Conservation (phyloP, 176 grass and related monocot species). For the Bothriochloa decipiens region DNA sequence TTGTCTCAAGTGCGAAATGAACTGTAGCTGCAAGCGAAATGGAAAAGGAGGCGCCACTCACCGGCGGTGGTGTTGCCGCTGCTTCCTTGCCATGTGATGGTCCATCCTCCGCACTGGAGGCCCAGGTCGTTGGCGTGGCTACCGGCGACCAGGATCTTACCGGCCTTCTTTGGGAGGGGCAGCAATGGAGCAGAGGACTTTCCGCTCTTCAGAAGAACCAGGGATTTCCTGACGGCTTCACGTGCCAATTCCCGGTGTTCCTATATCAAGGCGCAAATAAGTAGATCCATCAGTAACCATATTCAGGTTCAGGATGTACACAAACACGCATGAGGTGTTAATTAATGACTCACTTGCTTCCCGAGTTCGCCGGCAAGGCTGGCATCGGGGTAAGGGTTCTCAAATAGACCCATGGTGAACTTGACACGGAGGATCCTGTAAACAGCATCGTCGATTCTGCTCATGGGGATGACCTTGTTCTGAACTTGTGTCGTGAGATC, state of each 20-base stretch:
- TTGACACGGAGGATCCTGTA: slow-evolving; percentile 81
- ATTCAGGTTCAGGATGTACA: too few relatives aligned
- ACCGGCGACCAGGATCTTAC: slow-evolving; percentile 66
- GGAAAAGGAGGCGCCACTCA: neutral
- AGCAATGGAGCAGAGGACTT: slow-evolving; percentile 49
- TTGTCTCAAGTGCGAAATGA: neutral
- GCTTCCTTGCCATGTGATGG: slow-evolving; percentile 70
- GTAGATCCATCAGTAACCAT: neutral
- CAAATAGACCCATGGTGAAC: slow-evolving; percentile 79
- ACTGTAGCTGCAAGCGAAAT: too few relatives aligned
- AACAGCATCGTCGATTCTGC: slow-evolving; percentile 75
- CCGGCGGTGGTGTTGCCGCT: slow-evolving; percentile 59
- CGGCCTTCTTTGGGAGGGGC: slow-evolving; percentile 65
- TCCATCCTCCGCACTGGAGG: slow-evolving; percentile 80
- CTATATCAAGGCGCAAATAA: slow-evolving; percentile 24
- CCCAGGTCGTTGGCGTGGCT: slow-evolving; percentile 73
- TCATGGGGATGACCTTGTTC: slow-evolving; percentile 67
- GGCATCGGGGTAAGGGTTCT: slow-evolving; percentile 56
- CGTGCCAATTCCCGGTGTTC: slow-evolving; percentile 71
- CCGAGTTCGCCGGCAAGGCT: slow-evolving; percentile 60
- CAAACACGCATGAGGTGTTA: too few relatives aligned
- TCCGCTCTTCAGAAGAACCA: slow-evolving; percentile 78
- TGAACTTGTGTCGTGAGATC: slow-evolving; percentile 64
- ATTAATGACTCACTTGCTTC: slow-evolving; percentile 48
- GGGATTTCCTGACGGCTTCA: slow-evolving; percentile 72